A percentile compares a stretch with the other conserved stretches of the same genome.
Conservation (phyloP, 2,329 filamentous ascomycete species). For the Penicillium sp. region DNA sequence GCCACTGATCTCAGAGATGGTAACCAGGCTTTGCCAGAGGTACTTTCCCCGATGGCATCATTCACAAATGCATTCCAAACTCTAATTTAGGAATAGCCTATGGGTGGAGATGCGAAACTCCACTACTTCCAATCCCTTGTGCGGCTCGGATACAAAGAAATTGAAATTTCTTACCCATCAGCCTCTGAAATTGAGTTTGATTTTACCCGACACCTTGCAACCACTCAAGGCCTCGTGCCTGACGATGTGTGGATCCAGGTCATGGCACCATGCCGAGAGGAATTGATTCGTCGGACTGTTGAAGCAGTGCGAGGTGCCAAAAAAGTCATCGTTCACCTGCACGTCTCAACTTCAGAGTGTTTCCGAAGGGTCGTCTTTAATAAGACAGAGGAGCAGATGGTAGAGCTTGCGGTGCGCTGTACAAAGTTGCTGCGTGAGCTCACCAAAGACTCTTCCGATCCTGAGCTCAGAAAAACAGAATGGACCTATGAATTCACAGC, state of each 20-base stretch:
- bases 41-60: background rate
- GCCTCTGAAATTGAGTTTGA: slow-evolving; percentile 28
- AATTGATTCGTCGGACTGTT: background rate
- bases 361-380: background rate
- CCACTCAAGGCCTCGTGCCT: slow-evolving; percentile 2
- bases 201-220: slow-evolving; percentile 22
- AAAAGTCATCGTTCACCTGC: background rate
- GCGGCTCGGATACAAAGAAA: slow-evolving; percentile 28
- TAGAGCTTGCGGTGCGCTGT: background rate
- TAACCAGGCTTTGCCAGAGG: slow-evolving; percentile 22
- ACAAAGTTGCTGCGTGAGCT: background rate
- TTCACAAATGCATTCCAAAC: too few relatives aligned
- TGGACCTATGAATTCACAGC: background rate
- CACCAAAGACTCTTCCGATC: background rate
- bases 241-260: background rate
- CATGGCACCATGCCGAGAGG: background rate
- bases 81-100: too few relatives aligned
- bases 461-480: background rate
- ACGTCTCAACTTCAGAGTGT: background rate
- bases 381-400: background rate
- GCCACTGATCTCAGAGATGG: slow-evolving; percentile 27
- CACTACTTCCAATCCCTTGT: background rate
- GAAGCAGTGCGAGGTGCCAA: background rate
- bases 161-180: slow-evolving; percentile 30
- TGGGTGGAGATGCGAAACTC: slow-evolving; percentile 21